Evolutionary conservation across 140 eudicot genomes (phyloP).

Genomic region (Bidens hawaiensis): DNA sequence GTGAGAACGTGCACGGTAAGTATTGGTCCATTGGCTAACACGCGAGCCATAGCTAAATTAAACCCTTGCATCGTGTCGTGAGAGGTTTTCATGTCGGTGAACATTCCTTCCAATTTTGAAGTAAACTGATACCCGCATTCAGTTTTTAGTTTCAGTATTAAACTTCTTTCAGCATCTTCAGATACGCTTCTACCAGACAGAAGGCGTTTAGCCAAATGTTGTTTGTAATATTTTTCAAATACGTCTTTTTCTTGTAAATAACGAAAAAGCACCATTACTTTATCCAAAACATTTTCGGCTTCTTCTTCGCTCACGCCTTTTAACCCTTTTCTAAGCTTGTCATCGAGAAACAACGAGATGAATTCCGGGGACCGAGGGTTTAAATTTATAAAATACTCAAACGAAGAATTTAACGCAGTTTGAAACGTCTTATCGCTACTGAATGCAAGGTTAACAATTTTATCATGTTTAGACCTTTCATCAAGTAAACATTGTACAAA

Average conservation of each 20-base stretch:
- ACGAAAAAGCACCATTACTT: slow-evolving; percentile 72
- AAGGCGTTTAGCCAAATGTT: slow-evolving; percentile 60
- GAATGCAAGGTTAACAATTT: slow-evolving; percentile 43
- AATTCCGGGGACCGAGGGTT: slow-evolving; percentile 56
- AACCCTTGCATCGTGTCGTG: slow-evolving; percentile 70
- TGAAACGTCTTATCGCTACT: slow-evolving; percentile 58
- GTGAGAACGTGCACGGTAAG: slow-evolving; percentile 57
- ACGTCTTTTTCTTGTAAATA: slow-evolving; percentile 65
- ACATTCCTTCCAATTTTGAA: slow-evolving; percentile 66
- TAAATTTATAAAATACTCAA: slow-evolving; percentile 55
- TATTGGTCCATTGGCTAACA: slow-evolving; percentile 42
- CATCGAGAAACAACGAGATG: slow-evolving; percentile 63
- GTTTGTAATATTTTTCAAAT: slow-evolving; percentile 64
- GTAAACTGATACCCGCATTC: slow-evolving; percentile 72
- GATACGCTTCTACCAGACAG: slow-evolving; percentile 48
- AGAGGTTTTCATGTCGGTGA: slow-evolving; percentile 67
- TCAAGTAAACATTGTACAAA: slow-evolving; percentile 54
- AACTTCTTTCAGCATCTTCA: slow-evolving; percentile 62
- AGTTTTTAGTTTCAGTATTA: slow-evolving; percentile 53
- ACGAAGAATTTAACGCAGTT: slow-evolving; percentile 55
- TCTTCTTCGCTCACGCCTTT: slow-evolving; percentile 63
- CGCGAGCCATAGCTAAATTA: slow-evolving; percentile 41
- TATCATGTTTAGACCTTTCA: slow-evolving; percentile 50
- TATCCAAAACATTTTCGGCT: slow-evolving; percentile 43
- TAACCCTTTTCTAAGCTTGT: slow-evolving; percentile 57